Percentiles rank a stretch among this genome's conserved stretches.
These are phyloP conservation scores for Ophiostoma fasciatum DNA, from an alignment of 2,329 filamentous ascomycete genomes.

Conservation along the genomic window DNA sequence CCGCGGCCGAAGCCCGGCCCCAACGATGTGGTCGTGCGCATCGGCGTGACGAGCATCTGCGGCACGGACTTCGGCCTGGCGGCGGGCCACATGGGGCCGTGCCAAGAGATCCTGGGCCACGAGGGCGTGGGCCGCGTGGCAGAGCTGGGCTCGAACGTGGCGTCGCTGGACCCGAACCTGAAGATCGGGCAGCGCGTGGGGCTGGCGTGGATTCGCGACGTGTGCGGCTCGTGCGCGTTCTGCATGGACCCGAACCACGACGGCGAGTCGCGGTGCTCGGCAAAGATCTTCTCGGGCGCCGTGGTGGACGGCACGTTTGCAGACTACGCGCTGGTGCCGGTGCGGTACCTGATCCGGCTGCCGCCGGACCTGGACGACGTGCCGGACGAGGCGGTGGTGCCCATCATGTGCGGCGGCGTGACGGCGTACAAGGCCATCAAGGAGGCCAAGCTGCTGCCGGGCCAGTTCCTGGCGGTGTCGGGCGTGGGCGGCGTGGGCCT, in stretches of 20 bases:
- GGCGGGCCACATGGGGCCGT: constrained; percentile 21
- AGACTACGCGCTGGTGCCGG: constrained; percentile 22
- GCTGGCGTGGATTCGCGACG: constrained; percentile 24
- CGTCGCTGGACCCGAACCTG: constrained; percentile 13
- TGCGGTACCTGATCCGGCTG: constrained; percentile 19
- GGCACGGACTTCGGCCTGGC: constrained; percentile 25
- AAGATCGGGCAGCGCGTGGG: constrained; percentile 22
- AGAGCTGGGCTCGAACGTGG: constrained; percentile 21
- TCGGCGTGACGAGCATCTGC: constrained; percentile 23
- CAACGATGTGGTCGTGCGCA: constrained; percentile 20
- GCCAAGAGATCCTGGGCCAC: constrained; percentile 24
- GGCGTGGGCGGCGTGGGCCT: constrained; percentile 26
- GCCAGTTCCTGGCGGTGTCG: constrained; percentile 22
- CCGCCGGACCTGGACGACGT: constrained; percentile 17
- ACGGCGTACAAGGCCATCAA: constrained; percentile 29
- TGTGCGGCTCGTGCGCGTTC: constrained; percentile 20
- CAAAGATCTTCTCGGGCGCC: constrained; percentile 19
- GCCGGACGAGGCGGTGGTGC: constrained; percentile 23
- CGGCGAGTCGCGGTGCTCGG: constrained; percentile 23
- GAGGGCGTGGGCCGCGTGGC: constrained; percentile 28
- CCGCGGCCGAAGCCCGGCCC: constrained; percentile 16
- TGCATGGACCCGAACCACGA: constrained; percentile 15
- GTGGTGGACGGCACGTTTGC: constrained; percentile 24
- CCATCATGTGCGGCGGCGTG: constrained; percentile 27
- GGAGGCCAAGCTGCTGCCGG: constrained; percentile 16